Percentiles rank a stretch among this genome's conserved stretches.
phyloP scores from a whole-genome alignment of 495 filamentous ascomycete genomes.

The Penicillium daleae region DNA sequence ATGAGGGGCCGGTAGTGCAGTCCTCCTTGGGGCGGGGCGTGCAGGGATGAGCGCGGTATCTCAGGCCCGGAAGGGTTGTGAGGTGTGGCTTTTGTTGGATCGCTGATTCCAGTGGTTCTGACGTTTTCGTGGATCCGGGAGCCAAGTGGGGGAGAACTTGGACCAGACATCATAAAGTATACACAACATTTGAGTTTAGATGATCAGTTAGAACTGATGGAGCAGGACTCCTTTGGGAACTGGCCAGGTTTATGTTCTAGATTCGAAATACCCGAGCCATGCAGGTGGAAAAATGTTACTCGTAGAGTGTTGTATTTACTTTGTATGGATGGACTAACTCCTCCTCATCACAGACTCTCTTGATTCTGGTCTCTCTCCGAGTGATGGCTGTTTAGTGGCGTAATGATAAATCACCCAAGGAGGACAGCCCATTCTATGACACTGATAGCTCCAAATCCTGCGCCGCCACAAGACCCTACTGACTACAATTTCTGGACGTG shows the following conservation, averaged over 20 bases:
- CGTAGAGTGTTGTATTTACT: background rate
- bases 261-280: background rate
- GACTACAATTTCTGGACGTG: background rate
- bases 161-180: background rate
- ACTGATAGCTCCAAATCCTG: background rate
- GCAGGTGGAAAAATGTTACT: background rate
- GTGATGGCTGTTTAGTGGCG: background rate
- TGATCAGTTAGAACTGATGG: background rate
- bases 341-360: background rate
- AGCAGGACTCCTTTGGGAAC: background rate
- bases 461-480: background rate
- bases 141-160: background rate
- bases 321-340: too few species aligned
- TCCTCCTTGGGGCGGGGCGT: background rate
- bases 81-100: background rate
- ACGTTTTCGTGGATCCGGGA: background rate
- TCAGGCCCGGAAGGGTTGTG: background rate
- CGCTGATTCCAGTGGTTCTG: background rate
- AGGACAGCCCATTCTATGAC: background rate
- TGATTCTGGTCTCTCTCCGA: background rate
- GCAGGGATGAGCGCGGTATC: background rate
- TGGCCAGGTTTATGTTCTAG: background rate
- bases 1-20: background rate
- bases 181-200: too few species aligned
- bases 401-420: conserved; percentile 4